These are phyloP conservation scores for Logfia minima DNA, from an alignment of 129 eudicot species.

Conservation along the genomic window DNA sequence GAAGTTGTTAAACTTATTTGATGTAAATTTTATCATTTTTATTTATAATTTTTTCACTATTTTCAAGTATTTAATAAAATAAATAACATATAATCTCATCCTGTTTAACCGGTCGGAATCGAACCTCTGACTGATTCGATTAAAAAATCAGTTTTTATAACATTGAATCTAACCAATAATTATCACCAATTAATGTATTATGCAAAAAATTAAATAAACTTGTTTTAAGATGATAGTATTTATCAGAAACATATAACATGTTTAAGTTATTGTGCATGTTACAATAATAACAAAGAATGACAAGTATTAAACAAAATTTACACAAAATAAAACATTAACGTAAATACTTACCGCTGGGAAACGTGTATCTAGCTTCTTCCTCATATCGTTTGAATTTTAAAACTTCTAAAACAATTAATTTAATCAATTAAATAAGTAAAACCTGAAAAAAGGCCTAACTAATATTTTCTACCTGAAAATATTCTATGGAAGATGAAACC, in stretches of 20 bases:
- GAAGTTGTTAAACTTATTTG: too few relatives aligned
- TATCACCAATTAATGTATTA: too few relatives aligned
- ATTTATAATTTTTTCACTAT: too few relatives aligned
- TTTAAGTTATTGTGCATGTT: neutral
- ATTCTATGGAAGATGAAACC: conserved; percentile 24
- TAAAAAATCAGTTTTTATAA: too few relatives aligned
- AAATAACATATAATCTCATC: too few relatives aligned
- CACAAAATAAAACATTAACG: neutral
- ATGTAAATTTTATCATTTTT: too few relatives aligned
- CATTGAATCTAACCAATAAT: too few relatives aligned
- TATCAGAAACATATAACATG: neutral
- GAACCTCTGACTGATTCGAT: too few relatives aligned
- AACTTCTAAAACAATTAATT: conserved; percentile 10
- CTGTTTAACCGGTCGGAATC: too few relatives aligned
- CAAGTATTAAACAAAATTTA: neutral
- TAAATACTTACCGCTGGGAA: conserved; percentile 60
- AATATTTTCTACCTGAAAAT: too few relatives aligned
- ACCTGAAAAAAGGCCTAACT: conserved; percentile 21
- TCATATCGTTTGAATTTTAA: conserved; percentile 37
- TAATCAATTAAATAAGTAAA: neutral
- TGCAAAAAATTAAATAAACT: neutral
- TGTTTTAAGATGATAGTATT: neutral
- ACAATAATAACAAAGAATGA: neutral
- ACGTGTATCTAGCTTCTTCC: conserved; percentile 80
- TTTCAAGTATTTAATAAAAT: too few relatives aligned